A percentile compares a stretch with the other conserved stretches of the same genome.
Evolutionary conservation across 2,329 filamentous ascomycete genomes (phyloP).

Genomic region (Diaporthe amygdali): DNA sequence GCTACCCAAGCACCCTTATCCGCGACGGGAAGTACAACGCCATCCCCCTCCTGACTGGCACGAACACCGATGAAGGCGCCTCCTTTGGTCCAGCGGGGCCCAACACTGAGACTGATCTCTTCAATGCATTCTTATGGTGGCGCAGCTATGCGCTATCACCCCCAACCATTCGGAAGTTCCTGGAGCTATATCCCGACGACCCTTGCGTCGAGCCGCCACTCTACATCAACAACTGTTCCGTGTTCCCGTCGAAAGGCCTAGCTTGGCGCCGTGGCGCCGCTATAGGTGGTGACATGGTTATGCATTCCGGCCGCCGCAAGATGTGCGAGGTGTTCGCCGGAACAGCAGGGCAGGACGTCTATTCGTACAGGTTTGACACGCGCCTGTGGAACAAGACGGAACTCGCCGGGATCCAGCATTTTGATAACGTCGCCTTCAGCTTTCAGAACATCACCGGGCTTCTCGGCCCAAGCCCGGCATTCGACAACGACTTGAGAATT

Average conservation of each 20-base stretch:
- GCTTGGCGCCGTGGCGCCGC: constrained; percentile 51
- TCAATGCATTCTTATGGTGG: constrained; percentile 46
- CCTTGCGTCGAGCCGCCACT: constrained; percentile 52
- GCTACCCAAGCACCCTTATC: constrained; percentile 51
- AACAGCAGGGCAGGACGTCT: constrained; percentile 40
- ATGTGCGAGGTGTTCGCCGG: constrained; percentile 47
- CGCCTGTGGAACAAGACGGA: constrained; percentile 45
- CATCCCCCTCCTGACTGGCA: constrained; percentile 51
- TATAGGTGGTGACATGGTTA: constrained; percentile 53
- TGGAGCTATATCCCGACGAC: constrained; percentile 54
- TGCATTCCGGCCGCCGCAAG: constrained; percentile 51
- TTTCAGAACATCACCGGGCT: constrained; percentile 56
- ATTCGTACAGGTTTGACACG: constrained; percentile 56
- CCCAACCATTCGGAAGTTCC: constrained; percentile 45
- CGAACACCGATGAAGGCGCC: constrained; percentile 55
- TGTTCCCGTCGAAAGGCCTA: constrained; percentile 37
- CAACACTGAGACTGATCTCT: constrained; percentile 49
- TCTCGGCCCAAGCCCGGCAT: constrained; percentile 49
- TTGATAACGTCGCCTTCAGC: constrained; percentile 54
- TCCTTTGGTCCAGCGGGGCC: constrained; percentile 44
- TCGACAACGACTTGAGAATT: constrained; percentile 41
- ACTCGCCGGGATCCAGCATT: constrained; percentile 50
- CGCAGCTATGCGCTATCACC: constrained; percentile 51
- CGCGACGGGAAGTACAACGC: constrained; percentile 45
- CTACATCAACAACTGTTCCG: constrained; percentile 42